Conservation (phyloP, 2,329 filamentous ascomycete species). For the Apiospora saccharicola region DNA sequence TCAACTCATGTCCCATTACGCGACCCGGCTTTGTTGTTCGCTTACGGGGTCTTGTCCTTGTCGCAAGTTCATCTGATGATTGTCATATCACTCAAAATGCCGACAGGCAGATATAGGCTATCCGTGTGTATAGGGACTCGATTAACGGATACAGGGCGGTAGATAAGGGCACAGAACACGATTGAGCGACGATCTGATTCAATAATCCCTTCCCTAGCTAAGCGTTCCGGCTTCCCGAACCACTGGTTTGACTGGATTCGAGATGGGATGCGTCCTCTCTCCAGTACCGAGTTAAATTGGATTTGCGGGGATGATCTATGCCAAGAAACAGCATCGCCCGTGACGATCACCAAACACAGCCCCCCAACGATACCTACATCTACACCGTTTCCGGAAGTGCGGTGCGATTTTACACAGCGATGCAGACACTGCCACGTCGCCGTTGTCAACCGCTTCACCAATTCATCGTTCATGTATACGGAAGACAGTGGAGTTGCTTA, state of each 20-base stretch:
- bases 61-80: conserved; percentile 22
- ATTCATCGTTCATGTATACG: not conserved
- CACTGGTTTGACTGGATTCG: not conserved
- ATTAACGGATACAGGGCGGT: not conserved
- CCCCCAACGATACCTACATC: not conserved
- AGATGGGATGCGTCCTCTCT: not conserved
- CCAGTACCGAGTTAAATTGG: conserved; percentile 1
- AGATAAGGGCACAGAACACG: not conserved
- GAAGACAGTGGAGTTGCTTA: not conserved
- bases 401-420: not conserved
- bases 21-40: not conserved
- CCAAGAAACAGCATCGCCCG: conserved; percentile 11
- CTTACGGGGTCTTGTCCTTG: not conserved
- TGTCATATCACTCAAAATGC: not conserved
- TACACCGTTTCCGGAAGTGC: conserved; percentile 13
- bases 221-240: conserved; percentile 14
- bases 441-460: not conserved
- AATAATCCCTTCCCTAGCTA: not conserved
- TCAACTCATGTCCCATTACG: not conserved
- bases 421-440: conserved; percentile 15
- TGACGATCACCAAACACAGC: conserved; percentile 14
- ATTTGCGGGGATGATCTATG: conserved; percentile 13
- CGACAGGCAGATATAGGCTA: not conserved
- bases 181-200: not conserved
- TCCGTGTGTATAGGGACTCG: not conserved